Evolutionary conservation across 2,329 filamentous ascomycete species (phyloP).

Genomic region (Alternaria infectoria): DNA sequence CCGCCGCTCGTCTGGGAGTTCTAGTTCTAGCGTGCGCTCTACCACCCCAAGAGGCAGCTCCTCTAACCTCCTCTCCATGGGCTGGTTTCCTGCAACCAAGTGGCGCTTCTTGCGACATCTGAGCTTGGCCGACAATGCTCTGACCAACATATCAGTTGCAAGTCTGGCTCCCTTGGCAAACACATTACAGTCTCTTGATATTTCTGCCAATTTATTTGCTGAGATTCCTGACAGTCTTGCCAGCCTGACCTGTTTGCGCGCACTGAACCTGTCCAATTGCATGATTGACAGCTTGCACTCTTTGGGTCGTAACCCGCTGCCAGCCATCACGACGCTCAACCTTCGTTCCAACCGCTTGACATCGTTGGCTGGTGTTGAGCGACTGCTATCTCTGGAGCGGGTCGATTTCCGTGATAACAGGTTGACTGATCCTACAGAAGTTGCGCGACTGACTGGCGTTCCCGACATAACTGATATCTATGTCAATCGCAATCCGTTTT

Average conservation of each 20-base stretch:
- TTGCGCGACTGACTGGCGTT: conserved; percentile 86
- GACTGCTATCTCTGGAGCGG: conserved; percentile 84
- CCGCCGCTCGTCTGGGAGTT: conserved; percentile 89
- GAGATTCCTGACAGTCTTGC: conserved; percentile 92
- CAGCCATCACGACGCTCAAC: conserved; percentile 92
- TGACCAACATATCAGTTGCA: conserved; percentile 77
- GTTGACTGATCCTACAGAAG: conserved; percentile 86
- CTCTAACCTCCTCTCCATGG: conserved; percentile 75
- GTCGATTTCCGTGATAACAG: conserved; percentile 91
- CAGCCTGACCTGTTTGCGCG: conserved; percentile 83
- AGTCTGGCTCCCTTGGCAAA: conserved; percentile 84
- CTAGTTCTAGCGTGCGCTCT: conserved; percentile 74
- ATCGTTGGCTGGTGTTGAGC: conserved; percentile 88
- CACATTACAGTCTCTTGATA: conserved; percentile 87
- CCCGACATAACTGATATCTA: conserved; percentile 93
- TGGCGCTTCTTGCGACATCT: conserved; percentile 95
- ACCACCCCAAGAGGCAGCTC: conserved; percentile 69
- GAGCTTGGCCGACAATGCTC: conserved; percentile 87
- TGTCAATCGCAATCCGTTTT: conserved; percentile 90
- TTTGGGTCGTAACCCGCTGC: conserved; percentile 81
- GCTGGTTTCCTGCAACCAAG: conserved; percentile 80
- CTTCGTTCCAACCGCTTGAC: conserved; percentile 85
- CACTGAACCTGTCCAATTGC: conserved; percentile 92
- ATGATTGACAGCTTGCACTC: conserved; percentile 97
- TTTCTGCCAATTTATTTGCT: conserved; percentile 92